Base-by-base conservation (phyloP, 768 basidiomycete genomes). In the Mycena indigotica region DNA sequence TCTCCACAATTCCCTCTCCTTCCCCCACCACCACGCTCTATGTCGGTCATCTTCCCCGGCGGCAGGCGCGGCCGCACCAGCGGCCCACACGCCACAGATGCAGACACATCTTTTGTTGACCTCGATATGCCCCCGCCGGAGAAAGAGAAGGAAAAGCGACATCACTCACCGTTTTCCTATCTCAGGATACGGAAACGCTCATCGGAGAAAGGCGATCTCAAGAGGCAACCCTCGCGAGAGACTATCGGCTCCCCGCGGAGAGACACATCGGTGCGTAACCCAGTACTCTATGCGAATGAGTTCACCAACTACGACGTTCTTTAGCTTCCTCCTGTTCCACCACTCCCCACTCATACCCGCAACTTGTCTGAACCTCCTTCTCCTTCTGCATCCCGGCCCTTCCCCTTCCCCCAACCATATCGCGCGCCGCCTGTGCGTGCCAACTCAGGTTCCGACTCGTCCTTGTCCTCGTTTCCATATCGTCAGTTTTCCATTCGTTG, bases 131-230 rank as follows among this genome's bases (percentile, higher is more conserved):
- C 57, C 17, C 57, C 51, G 15, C 32, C 21, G 13, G 46, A 5
- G 21, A 26, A 23, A 23, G 21, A 48, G 15, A 53, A 63, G 28
- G 57, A 63, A 44, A 53, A 58, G 5, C 45, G 41, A n/a, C n/a
- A n/a, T 30, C 55, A 56, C n/a, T 63, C 62, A 2, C 62, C 62
- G 1, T 59, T 63, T 29, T 53, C 62, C 3, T 54, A 46, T 41
- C 30, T 63, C 21, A 57, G 62, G 13, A 50, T 56, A 1, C 62
- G 62, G n/a, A 63, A 63, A 23, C 55, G 57, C 28, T 63, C 62
- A 4, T 59, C 55, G 2, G 57, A 59, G 15, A 46, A 52, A 45
- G 55, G 56, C 8, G 48, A 51, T 16, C n/a, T 24, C 28, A 53
- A 38, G 57, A 52, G 52, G 16, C 23, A 29, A 26, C 4, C 30